Conservation (phyloP, 2,329 filamentous ascomycete genomes). For the Fusarium redolens region DNA sequence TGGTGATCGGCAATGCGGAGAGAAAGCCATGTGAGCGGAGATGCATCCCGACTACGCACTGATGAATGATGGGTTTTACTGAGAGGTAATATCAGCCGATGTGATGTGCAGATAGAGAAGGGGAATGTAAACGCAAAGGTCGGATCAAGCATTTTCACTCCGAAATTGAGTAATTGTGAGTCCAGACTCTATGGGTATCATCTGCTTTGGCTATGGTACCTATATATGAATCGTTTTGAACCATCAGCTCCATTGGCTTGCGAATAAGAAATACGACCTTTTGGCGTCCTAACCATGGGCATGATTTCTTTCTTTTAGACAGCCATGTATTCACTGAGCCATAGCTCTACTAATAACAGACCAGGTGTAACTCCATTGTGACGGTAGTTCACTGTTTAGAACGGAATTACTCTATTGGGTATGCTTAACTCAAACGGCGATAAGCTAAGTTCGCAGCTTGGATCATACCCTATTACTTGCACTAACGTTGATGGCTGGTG, state of each 20-base stretch:
- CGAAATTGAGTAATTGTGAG: too few relatives aligned
- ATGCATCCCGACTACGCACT: too few relatives aligned
- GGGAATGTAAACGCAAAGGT: too few relatives aligned
- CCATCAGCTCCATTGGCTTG: too few relatives aligned
- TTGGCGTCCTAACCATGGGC: background rate
- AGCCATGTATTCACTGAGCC: background rate
- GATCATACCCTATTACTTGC: background rate
- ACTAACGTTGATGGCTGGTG: background rate
- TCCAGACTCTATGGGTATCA: too few relatives aligned
- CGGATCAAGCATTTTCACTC: too few relatives aligned
- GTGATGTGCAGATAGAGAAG: too few relatives aligned
- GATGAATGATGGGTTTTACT: too few relatives aligned
- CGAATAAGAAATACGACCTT: background rate
- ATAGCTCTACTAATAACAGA: background rate
- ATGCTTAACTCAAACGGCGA: background rate
- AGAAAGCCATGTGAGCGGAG: background rate
- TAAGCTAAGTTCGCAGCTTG: background rate
- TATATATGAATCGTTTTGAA: too few relatives aligned
- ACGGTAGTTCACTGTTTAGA: fast-evolving
- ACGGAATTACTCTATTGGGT: background rate
- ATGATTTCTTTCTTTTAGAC: too few relatives aligned
- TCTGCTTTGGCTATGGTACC: too few relatives aligned
- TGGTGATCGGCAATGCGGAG: background rate
- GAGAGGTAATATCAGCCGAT: too few relatives aligned
- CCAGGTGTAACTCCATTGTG: background rate